These are phyloP conservation scores for Pyrenula aspistea DNA, from an alignment of 495 filamentous ascomycete genomes.

Conservation along the genomic window DNA sequence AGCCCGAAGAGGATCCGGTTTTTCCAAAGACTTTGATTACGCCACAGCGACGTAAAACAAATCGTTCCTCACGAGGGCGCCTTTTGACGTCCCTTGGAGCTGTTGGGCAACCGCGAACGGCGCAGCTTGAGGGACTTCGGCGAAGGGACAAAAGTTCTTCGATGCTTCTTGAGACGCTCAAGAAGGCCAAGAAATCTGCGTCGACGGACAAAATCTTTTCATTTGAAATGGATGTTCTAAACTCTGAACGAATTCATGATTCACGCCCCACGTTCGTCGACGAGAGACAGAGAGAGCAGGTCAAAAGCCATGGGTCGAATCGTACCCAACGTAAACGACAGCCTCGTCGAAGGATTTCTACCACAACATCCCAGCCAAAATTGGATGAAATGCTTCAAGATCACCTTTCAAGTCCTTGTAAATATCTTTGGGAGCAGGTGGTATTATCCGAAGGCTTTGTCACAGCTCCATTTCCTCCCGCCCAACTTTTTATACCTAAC, in stretches of 20 bases:
- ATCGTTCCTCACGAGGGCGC: background rate
- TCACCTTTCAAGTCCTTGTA: background rate
- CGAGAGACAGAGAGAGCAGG: too few relatives aligned
- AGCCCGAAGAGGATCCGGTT: too few relatives aligned
- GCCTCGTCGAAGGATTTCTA: background rate
- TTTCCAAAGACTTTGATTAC: too few relatives aligned
- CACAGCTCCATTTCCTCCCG: background rate
- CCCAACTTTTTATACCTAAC: background rate
- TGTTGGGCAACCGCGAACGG: background rate
- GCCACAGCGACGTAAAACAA: too few relatives aligned
- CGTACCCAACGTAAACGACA: background rate
- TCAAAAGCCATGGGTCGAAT: background rate
- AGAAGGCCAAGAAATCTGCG: background rate
- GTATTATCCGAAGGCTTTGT: background rate
- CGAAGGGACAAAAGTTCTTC: background rate
- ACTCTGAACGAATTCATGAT: too few relatives aligned
- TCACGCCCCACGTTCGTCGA: too few relatives aligned
- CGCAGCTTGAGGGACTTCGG: background rate
- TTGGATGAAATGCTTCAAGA: background rate
- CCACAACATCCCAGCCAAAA: background rate
- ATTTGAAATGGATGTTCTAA: too few relatives aligned
- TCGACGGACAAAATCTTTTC: too few relatives aligned
- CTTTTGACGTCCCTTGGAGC: background rate
- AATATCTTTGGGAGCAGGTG: background rate
- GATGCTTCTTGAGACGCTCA: background rate